phyloP scores from a whole-genome alignment of 2,329 filamentous ascomycete genomes.

The Talaromyces sp. region DNA sequence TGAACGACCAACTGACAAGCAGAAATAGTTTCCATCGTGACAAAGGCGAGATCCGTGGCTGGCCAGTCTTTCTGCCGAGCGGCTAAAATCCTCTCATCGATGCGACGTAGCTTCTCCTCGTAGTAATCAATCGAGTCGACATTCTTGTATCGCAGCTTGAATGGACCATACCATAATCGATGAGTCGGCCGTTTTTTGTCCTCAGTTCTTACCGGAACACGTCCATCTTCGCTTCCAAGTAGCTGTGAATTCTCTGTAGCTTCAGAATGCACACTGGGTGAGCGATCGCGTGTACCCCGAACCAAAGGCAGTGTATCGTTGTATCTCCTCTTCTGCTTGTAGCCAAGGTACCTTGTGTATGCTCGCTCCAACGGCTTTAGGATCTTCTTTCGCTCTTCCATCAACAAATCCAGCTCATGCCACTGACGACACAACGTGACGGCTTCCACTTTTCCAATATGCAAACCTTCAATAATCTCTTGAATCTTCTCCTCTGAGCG shows the following conservation, averaged over 20 bases:
- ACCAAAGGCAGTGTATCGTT: conserved; percentile 48
- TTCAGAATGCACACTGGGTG: conserved; percentile 28
- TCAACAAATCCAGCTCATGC: conserved; percentile 73
- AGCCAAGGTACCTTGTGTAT: conserved; percentile 75
- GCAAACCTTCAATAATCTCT: conserved; percentile 78
- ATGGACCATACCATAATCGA: conserved; percentile 74
- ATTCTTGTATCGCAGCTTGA: conserved; percentile 68
- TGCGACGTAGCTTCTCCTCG: conserved; percentile 73
- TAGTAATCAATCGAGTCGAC: conserved; percentile 95
- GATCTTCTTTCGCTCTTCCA: conserved; percentile 64
- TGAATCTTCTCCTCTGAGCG: conserved; percentile 81
- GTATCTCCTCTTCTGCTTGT: conserved; percentile 51
- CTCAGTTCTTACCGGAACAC: conserved; percentile 47
- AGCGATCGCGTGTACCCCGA: conserved; percentile 47
- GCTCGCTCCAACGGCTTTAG: conserved; percentile 76
- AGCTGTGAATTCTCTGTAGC: conserved; percentile 63
- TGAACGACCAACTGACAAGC: conserved; percentile 94
- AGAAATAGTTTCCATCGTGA: conserved; percentile 95
- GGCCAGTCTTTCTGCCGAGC: conserved; percentile 74
- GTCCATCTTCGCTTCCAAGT: conserved; percentile 43
- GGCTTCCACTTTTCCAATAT: conserved; percentile 84
- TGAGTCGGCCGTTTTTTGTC: conserved; percentile 61
- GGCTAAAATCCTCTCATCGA: conserved; percentile 71
- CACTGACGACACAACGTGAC: conserved; percentile 86
- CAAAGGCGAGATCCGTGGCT: conserved; percentile 82